These are phyloP conservation scores for Wickerhamomyces sp. DNA, from an alignment of 1,139 yeast genomes.

Conservation along the genomic window DNA sequence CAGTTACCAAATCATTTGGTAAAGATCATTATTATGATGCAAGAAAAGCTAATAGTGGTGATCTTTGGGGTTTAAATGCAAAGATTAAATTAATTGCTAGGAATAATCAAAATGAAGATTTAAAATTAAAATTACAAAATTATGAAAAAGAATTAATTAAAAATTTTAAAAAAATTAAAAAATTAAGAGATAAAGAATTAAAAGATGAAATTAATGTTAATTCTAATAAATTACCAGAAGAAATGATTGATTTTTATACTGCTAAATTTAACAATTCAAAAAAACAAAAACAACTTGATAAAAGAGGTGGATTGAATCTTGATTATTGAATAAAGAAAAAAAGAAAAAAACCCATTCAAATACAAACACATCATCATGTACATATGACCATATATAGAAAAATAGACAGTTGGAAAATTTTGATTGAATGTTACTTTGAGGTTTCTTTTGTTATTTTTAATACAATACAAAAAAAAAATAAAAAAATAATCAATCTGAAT, in stretches of 20 bases:
- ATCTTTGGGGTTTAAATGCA: constrained; percentile 79
- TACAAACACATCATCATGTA: too few species aligned
- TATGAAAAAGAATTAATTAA: constrained; percentile 19
- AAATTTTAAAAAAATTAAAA: constrained; percentile 17
- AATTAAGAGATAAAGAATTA: constrained; percentile 19
- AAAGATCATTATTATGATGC: constrained; percentile 85
- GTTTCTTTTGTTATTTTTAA: too few species aligned
- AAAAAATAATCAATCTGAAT: too few species aligned
- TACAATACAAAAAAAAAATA: too few species aligned
- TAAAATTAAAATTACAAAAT: constrained; percentile 26
- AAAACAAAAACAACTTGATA: constrained; percentile 16
- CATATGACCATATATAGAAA: background rate
- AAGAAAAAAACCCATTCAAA: too few species aligned
- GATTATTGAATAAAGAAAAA: too few species aligned
- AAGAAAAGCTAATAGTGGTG: constrained; percentile 79
- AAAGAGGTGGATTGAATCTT: constrained; percentile 7
- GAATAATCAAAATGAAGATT: constrained; percentile 25
- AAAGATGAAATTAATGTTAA: constrained; percentile 6
- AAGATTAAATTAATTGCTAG: constrained; percentile 46
- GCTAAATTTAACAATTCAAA: constrained; percentile 20
- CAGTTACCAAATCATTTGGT: constrained; percentile 73
- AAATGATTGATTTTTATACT: constrained; percentile 20
- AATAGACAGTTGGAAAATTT: too few species aligned
- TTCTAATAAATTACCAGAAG: constrained; percentile 14
- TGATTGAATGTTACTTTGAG: too few species aligned